Base-by-base conservation (phyloP, 441 rosid genomes). In the Pelargonium australe region DNA sequence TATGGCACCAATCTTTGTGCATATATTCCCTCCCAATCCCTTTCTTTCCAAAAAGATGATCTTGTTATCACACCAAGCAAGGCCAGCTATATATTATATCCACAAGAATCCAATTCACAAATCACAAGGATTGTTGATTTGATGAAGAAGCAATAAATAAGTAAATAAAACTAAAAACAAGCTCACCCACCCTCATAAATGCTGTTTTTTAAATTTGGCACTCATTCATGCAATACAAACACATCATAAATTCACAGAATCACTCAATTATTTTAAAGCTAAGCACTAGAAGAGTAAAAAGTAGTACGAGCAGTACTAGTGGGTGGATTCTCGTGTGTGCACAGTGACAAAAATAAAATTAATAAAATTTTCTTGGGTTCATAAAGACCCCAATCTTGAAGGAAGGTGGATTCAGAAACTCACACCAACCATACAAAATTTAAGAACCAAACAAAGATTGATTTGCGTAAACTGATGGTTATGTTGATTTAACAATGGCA, bases 1-100 rank as follows among this genome's bases (percentile, higher is more conserved):
- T 12, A 67, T 8, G 23, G 66, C 20, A 62, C 70, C 37, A 45
- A 45, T 60, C 40, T 67, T 40, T 44, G 55, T 31, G 69, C 68
- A 68, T 57, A 61, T 68, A 73, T 73, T 68, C 76, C 68, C 62
- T 57, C 63, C 60, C 28, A 16, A 40, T 53, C 76, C 69, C 57
- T 49, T 49, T 49, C 13, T 73, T 73, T 63, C 68, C 66, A 17
- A 16, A 67, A 61, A 69, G 14, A 62, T 28, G 63, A 45, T 37
- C 62, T 60, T 45, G 40, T 17, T 45, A 68, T 61, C 25, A 55
- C 31, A 28, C 31, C 31, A 28, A 9, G 12, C 12, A 47, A 47
- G 53, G 14, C 57, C 57, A 49, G 14, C 57, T 49, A 3, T n/a
- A 49, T 49, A 12, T 49, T 49, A 49, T 49, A 49, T 49, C 4